Evolutionary conservation across 176 grass and related monocot genomes (phyloP).

Genomic region (Carex kokanica): DNA sequence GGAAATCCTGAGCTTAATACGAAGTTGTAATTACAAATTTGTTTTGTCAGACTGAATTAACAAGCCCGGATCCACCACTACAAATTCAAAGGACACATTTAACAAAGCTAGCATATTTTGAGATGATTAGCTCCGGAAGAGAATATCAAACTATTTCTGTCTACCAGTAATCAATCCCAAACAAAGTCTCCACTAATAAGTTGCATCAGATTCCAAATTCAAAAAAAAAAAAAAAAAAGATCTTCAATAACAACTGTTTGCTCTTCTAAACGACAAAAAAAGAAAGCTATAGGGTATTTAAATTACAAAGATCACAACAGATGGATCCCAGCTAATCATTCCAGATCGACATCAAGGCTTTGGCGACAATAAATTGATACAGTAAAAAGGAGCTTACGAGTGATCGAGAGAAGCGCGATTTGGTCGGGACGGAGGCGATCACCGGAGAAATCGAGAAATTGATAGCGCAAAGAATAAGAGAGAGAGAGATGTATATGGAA

Average conservation of each 20-base stretch:
- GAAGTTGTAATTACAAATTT: not conserved
- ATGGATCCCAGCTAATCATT: conserved; percentile 9
- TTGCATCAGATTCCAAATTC: not conserved
- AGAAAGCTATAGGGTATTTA: not conserved
- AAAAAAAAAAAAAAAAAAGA: not conserved
- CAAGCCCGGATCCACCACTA: not conserved
- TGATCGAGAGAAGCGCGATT: no score
- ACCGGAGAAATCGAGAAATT: not conserved
- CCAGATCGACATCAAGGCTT: not conserved
- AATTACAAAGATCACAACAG: not conserved
- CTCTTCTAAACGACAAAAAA: not conserved
- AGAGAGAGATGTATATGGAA: not conserved
- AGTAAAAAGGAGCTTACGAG: not conserved
- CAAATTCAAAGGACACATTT: not conserved
- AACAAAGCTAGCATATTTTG: not conserved
- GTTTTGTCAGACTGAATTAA: not conserved
- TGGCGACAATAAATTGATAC: not conserved
- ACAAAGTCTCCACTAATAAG: not conserved
- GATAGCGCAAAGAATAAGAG: not conserved
- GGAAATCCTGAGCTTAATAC: not conserved
- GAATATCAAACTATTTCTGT: not conserved
- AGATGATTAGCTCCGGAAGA: not conserved
- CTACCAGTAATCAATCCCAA: not conserved
- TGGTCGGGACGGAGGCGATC: no score
- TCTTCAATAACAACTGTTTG: not conserved